Evolutionary conservation across 148 eudicot genomes (phyloP).

Genomic region (Fagopyrum homotropicum): DNA sequence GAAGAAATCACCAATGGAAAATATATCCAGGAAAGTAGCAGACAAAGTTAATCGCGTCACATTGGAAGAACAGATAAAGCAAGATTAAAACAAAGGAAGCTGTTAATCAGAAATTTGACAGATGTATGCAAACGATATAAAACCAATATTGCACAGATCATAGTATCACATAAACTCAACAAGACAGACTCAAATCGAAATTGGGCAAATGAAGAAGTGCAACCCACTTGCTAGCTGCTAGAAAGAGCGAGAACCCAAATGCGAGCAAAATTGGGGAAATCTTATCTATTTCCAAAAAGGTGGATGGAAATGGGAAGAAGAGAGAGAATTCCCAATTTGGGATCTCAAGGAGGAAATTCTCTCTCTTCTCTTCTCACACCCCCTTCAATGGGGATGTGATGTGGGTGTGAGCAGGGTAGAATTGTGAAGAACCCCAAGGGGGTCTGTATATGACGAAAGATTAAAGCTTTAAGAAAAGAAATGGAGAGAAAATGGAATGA

Average conservation of each 20-base stretch:
- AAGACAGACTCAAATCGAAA: background rate
- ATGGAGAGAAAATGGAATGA: background rate
- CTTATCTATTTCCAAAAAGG: background rate
- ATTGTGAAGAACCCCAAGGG: background rate
- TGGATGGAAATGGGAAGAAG: conserved; percentile 2
- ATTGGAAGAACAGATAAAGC: background rate
- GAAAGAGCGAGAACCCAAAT: conserved; percentile 1
- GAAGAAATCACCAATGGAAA: background rate
- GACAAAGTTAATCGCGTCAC: background rate
- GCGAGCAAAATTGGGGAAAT: background rate
- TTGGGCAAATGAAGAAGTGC: background rate
- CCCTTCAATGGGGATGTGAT: conserved; percentile 9
- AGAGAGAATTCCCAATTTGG: conserved; percentile 5
- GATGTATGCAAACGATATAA: background rate
- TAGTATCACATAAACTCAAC: background rate
- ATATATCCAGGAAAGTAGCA: background rate
- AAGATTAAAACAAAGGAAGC: background rate
- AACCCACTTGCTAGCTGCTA: conserved; percentile 5
- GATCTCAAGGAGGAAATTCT: conserved; percentile 7
- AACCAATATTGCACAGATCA: conserved; percentile 8
- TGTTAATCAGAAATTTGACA: background rate
- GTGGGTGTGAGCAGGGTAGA: conserved; percentile 2
- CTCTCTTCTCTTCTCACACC: background rate
- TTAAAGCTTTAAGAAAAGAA: background rate
- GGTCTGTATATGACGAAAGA: background rate